Evolutionary conservation across 371 early-diverging fungal species (phyloP), one percentile per base, ranked within the genome.

Genomic region (Rhizomucor pusillus): DNA sequence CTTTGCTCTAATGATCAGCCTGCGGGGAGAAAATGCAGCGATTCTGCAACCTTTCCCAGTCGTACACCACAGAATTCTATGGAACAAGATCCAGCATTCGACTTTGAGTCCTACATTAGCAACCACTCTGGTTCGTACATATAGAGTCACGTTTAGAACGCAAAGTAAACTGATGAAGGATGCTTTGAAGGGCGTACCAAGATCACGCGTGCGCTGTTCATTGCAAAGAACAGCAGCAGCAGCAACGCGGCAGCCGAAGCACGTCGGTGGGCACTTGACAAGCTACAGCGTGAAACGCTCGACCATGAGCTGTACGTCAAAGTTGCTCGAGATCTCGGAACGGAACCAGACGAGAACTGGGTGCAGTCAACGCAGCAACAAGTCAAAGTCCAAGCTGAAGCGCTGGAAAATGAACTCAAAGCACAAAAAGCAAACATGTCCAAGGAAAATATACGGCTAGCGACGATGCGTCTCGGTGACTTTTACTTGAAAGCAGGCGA

Each of bases 361-460:
- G 64, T 89, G 10, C 80, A 78, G n/a, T 56, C 57, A 13, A 81
- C 87, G 16, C 57, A 63, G 25, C 64, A 63, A 24, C 51, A 50
- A 22, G 75, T 63, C 16, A 79, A 84, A 46, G 52, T 63, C 18
- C 66, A 65, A 39, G 53, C 74, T 5, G 90, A 90, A 14, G 67
- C 66, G 57, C 68, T 93, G 29, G 91, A 93, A 45, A 63, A 65
- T 9, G 90, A 90, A 60, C 67, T 93, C 37, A 88, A 85, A 65
- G 75, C 62, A 36, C 89, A 88, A 65, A 88, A 88, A 52, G 71
- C 60, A 34, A 89, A 86, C 52, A 59, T 85, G 41, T 81, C 86
- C 56, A 93, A 90, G 66, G 94, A 93, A 68, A 82, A 82, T 59
- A 90, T 93, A 43, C 67, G 94, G 59, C 91, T 90, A 75, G 45